Percentiles rank a stretch among this genome's conserved stretches.
These are phyloP conservation scores for Cladophialophora immunda DNA, from an alignment of 2,329 filamentous ascomycete species.

Conservation along the genomic window DNA sequence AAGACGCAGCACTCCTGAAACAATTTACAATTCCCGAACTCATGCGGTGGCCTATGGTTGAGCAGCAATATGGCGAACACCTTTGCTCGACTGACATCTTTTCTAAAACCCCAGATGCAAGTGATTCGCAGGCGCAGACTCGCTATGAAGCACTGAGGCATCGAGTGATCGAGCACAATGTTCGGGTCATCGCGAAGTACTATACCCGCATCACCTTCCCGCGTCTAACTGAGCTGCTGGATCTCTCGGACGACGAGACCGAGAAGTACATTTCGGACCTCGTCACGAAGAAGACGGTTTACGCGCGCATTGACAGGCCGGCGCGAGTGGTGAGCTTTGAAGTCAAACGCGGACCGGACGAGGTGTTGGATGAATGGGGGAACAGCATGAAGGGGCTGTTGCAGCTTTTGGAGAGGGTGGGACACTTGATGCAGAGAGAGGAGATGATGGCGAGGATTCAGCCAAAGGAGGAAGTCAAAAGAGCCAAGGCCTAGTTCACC, in stretches of 20 bases:
- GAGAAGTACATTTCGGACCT: conserved; percentile 99
- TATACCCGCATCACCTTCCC: conserved; percentile 97
- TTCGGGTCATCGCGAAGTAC: conserved; percentile 96
- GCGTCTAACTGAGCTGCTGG: conserved; percentile 87
- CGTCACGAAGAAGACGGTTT: conserved; percentile 97
- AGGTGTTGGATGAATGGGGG: conserved; percentile 98
- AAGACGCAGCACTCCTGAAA: conserved; percentile 87
- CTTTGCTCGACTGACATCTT: conserved; percentile 92
- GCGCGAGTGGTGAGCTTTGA: conserved; percentile 93
- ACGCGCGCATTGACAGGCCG: conserved; percentile 95
- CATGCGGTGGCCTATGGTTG: conserved; percentile 97
- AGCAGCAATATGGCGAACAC: conserved; percentile 86
- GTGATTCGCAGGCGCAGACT: conserved; percentile 81
- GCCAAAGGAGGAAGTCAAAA: conserved; percentile 55
- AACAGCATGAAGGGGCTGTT: conserved; percentile 95
- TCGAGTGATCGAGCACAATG: conserved; percentile 98
- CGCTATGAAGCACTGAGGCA: conserved; percentile 96
- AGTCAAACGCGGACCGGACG: conserved; percentile 92
- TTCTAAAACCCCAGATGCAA: conserved; percentile 69
- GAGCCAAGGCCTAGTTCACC: conserved; percentile 11
- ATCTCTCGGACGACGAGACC: conserved; percentile 92
- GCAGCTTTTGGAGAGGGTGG: conserved; percentile 86
- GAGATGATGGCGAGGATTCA: conserved; percentile 99
- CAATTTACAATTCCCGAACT: conserved; percentile 95
- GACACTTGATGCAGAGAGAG: conserved; percentile 98